phyloP scores from a whole-genome alignment of 1,284 basidiomycete genomes.

The Testicularia cyperi region DNA sequence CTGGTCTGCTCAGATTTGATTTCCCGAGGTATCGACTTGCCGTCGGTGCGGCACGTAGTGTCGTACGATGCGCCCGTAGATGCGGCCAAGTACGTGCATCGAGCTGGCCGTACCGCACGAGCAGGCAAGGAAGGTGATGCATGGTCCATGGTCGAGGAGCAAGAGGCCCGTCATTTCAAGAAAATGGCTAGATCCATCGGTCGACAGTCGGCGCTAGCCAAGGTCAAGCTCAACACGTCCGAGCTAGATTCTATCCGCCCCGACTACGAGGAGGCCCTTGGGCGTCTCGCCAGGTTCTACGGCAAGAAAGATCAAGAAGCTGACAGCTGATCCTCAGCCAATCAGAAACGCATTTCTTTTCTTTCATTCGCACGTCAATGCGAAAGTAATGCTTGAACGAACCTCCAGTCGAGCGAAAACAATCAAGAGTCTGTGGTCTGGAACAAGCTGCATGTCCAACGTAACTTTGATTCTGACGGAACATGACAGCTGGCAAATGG shows the following conservation, averaged over 20 bases:
- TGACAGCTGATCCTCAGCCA: no score
- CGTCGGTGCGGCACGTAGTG: conserved; percentile 84
- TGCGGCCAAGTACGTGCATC: conserved; percentile 94
- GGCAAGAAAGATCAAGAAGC: no score
- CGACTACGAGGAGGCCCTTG: conserved; percentile 39
- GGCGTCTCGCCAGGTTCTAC: conserved; percentile 36
- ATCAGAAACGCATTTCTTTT: no score
- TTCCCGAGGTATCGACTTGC: conserved; percentile 94
- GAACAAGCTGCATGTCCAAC: no score
- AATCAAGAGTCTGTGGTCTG: no score
- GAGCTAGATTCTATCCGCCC: conserved; percentile 17
- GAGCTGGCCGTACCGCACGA: conserved; percentile 89
- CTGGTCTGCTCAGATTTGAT: conserved; percentile 93
- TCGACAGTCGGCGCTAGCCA: conserved; percentile 26
- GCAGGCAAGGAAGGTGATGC: conserved; percentile 83
- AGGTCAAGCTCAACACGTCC: conserved; percentile 28
- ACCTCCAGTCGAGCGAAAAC: no score
- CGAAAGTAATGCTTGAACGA: no score
- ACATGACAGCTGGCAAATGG: no score
- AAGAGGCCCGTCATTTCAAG: conserved; percentile 66
- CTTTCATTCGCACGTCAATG: no score
- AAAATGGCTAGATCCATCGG: conserved; percentile 25
- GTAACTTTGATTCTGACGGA: no score
- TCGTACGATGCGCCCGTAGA: conserved; percentile 95
- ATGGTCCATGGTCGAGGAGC: conserved; percentile 93